phyloP scores from a whole-genome alignment of 345 rosid genomes.

The Balakata baccata region DNA sequence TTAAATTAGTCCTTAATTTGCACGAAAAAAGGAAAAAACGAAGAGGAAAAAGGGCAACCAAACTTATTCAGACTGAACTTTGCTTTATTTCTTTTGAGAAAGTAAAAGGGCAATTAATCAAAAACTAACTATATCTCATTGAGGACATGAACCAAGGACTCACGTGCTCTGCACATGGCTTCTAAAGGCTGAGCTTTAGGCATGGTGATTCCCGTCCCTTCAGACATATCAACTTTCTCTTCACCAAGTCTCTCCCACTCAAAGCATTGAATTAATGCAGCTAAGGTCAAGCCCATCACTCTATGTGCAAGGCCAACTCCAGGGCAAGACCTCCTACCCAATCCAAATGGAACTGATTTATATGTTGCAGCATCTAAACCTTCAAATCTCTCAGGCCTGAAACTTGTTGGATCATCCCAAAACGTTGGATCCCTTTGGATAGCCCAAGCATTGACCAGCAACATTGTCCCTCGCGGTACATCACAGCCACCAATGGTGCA shows the following conservation, averaged over 20 bases:
- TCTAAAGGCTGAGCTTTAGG: not conserved
- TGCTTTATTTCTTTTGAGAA: too few species aligned
- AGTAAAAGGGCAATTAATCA: too few species aligned
- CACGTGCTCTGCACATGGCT: not conserved
- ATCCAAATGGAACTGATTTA: slow-evolving; percentile 47
- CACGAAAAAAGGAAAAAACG: too few species aligned
- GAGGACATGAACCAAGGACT: slow-evolving; percentile 7
- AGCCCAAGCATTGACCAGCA: slow-evolving; percentile 40
- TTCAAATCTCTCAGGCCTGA: slow-evolving; percentile 34
- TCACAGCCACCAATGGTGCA: slow-evolving; percentile 35
- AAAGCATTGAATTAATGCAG: slow-evolving; percentile 50
- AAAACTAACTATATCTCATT: not conserved
- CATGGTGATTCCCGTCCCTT: slow-evolving; percentile 40
- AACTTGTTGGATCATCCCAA: slow-evolving; percentile 44
- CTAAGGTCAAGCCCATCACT: slow-evolving; percentile 35
- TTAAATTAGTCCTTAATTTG: too few species aligned
- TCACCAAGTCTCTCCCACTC: slow-evolving; percentile 48
- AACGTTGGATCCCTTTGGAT: slow-evolving; percentile 48
- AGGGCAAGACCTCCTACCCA: slow-evolving; percentile 52
- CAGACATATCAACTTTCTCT: slow-evolving; percentile 42
- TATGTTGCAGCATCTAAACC: slow-evolving; percentile 16
- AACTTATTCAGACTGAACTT: too few species aligned
- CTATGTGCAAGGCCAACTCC: slow-evolving; percentile 45
- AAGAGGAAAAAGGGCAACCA: too few species aligned
- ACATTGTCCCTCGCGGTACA: slow-evolving; percentile 34